These are phyloP conservation scores for Rhynchospora pubera DNA, from an alignment of 176 grass and related monocot species.

Conservation along the genomic window DNA sequence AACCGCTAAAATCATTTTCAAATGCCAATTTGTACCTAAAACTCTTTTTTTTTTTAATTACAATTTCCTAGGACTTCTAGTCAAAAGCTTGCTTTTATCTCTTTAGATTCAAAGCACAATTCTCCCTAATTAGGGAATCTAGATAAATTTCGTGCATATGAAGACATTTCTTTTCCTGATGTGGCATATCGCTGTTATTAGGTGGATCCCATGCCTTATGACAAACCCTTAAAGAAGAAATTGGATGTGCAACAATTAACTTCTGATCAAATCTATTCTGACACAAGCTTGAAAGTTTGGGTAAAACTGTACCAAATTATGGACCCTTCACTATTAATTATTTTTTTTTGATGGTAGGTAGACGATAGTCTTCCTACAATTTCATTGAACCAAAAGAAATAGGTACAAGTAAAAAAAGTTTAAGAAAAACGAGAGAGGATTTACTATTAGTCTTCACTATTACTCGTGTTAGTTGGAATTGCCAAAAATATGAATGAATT, in stretches of 20 bases:
- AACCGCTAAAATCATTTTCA: not conserved
- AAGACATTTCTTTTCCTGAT: not conserved
- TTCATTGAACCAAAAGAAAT: too few relatives aligned
- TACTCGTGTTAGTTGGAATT: not conserved
- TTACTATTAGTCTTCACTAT: too few relatives aligned
- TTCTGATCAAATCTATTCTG: not conserved
- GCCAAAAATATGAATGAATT: not conserved
- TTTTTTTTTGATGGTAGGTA: too few relatives aligned
- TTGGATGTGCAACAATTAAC: not conserved
- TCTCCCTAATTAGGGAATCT: not conserved
- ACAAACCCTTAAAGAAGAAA: not conserved
- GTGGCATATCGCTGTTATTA: not conserved
- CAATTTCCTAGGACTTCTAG: not conserved
- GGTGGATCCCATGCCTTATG: too few relatives aligned
- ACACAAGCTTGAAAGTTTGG: not conserved
- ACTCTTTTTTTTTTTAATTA: not conserved
- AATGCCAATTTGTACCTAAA: not conserved
- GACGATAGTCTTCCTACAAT: too few relatives aligned
- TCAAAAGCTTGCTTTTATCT: not conserved
- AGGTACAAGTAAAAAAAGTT: too few relatives aligned
- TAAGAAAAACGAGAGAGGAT: too few relatives aligned
- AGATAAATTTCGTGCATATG: not conserved
- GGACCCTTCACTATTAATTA: not conserved
- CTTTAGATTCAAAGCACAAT: slow-evolving; percentile 7
- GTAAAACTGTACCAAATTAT: not conserved